Percentiles rank a stretch among this genome's conserved stretches.
Conservation (phyloP, 1,284 basidiomycete species). For the Sporisorium iseilematis-ciliati region DNA sequence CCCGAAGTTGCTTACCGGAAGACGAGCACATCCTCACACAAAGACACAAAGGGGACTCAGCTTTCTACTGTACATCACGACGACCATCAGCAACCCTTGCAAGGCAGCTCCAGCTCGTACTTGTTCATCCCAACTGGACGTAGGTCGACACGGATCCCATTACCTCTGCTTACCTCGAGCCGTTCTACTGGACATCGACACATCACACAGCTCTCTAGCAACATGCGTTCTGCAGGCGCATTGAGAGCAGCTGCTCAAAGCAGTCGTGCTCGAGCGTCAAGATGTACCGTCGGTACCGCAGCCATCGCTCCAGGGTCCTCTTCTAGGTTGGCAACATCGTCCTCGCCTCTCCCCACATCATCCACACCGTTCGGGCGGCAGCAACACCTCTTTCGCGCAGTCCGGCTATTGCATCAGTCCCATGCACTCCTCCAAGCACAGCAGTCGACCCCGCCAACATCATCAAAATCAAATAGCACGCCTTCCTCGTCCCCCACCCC, state of each 20-base stretch:
- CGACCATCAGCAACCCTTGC: not conserved
- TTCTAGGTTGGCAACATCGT: not conserved
- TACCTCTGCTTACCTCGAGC: not conserved
- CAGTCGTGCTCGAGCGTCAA: slow-evolving; percentile 19
- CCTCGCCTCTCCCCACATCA: not conserved
- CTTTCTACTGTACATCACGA: not conserved
- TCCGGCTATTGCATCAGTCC: slow-evolving; percentile 31
- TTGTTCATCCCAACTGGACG: not conserved
- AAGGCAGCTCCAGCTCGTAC: not conserved
- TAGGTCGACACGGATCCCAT: not conserved
- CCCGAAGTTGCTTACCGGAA: not conserved
- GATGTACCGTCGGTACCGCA: slow-evolving; percentile 4
- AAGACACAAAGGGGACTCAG: slow-evolving; percentile 2
- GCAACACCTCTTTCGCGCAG: slow-evolving; percentile 21
- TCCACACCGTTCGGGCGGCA: slow-evolving; percentile 14
- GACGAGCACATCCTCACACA: not conserved
- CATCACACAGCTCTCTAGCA: not conserved
- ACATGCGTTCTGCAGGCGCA: slow-evolving; percentile 29
- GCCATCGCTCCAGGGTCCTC: not conserved
- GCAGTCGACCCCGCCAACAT: slow-evolving; percentile 16
- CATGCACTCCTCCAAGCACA: slow-evolving; percentile 21
- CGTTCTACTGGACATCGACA: not conserved
- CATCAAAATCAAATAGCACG: slow-evolving; percentile 8
- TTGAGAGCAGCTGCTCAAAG: slow-evolving; percentile 29
- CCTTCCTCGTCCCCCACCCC: not conserved